These are phyloP conservation scores for Aureobasidium sp. DNA, from an alignment of 2,329 filamentous ascomycete genomes.

Conservation along the genomic window DNA sequence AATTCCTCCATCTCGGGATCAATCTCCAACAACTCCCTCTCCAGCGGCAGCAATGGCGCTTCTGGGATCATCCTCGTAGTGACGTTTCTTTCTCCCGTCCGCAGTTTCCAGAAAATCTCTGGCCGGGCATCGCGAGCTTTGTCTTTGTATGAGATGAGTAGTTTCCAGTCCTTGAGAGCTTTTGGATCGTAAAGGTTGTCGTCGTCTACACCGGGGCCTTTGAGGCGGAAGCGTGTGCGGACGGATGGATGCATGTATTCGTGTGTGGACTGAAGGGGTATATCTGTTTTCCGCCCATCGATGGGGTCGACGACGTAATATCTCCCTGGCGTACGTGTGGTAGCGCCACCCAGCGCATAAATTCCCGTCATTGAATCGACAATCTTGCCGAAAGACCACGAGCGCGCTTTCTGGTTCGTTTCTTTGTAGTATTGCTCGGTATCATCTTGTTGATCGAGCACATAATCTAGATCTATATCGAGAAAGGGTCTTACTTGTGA, in stretches of 20 bases:
- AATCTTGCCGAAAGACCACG: constrained; percentile 45
- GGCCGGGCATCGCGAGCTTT: constrained; percentile 29
- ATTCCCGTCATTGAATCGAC: constrained; percentile 41
- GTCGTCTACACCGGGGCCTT: constrained; percentile 42
- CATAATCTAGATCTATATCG: constrained; percentile 42
- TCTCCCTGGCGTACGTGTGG: constrained; percentile 40
- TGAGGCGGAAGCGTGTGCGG: constrained; percentile 38
- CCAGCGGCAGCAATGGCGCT: constrained; percentile 39
- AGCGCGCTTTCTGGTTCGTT: constrained; percentile 34
- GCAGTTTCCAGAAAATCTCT: constrained; percentile 38
- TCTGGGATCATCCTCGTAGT: constrained; percentile 38
- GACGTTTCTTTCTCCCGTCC: constrained; percentile 30
- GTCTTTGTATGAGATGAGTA: constrained; percentile 39
- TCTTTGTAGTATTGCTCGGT: constrained; percentile 40
- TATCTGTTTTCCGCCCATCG: constrained; percentile 35
- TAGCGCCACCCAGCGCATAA: constrained; percentile 41
- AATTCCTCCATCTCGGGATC: constrained; percentile 38
- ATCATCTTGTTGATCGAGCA: constrained; percentile 41
- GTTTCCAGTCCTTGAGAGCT: constrained; percentile 41
- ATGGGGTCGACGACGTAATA: constrained; percentile 42
- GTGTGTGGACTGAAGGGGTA: constrained; percentile 42
- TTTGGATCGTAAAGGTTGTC: constrained; percentile 39
- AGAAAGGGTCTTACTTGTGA: constrained; percentile 43
- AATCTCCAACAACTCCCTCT: constrained; percentile 36
- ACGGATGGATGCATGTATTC: constrained; percentile 48